Percentiles rank a stretch among this genome's conserved stretches.
phyloP scores from a whole-genome alignment of 2,329 filamentous ascomycete genomes.

The Cladophialophora immunda region DNA sequence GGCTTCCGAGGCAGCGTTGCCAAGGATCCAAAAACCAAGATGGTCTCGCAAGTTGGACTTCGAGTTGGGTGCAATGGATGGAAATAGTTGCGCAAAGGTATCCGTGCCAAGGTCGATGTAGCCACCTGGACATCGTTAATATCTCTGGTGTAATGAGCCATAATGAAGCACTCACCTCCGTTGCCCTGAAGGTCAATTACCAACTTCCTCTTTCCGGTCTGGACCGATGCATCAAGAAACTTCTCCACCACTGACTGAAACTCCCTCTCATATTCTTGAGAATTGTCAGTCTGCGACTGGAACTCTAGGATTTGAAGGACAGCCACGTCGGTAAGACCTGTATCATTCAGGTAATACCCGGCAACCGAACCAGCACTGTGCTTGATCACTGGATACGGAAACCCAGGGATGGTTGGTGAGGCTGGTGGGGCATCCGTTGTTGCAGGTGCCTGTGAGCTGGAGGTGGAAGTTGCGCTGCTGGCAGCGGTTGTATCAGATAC shows the following conservation, averaged over 20 bases:
- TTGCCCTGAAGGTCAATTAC: constrained; percentile 72
- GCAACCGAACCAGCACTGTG: constrained; percentile 49
- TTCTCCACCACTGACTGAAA: constrained; percentile 36
- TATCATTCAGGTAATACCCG: constrained; percentile 56
- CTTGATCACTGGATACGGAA: constrained; percentile 50
- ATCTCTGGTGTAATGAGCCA: background rate
- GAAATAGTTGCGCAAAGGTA: constrained; percentile 65
- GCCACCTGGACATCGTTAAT: constrained; percentile 56
- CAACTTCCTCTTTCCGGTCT: constrained; percentile 65
- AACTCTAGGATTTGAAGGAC: constrained; percentile 58
- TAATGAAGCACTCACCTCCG: constrained; percentile 48
- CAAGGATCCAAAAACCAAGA: constrained; percentile 49
- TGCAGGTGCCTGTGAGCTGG: constrained; percentile 12
- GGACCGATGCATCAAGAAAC: constrained; percentile 58
- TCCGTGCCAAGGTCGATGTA: constrained; percentile 57
- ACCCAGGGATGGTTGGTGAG: constrained; percentile 41
- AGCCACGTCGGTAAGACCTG: constrained; percentile 54
- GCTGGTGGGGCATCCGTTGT: constrained; percentile 16
- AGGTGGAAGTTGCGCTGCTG: constrained; percentile 13
- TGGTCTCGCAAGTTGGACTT: constrained; percentile 58
- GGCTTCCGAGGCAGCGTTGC: constrained; percentile 40
- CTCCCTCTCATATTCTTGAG: constrained; percentile 27
- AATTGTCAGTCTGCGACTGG: constrained; percentile 34
- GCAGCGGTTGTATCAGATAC: constrained; percentile 11
- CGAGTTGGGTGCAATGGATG: constrained; percentile 54